These are phyloP conservation scores for Yamadazyma diddensiae DNA, from an alignment of 1,139 yeast genomes.

Conservation along the genomic window DNA sequence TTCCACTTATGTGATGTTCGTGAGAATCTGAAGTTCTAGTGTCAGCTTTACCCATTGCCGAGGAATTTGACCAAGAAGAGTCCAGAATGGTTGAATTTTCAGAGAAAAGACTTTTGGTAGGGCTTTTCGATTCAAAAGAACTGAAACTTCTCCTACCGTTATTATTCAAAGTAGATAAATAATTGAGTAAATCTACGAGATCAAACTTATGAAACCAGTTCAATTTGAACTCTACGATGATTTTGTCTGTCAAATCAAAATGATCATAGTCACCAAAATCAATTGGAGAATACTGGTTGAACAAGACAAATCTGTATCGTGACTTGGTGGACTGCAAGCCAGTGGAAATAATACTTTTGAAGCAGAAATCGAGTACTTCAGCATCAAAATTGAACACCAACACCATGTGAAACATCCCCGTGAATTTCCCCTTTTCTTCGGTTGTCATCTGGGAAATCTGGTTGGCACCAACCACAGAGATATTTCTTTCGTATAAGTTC, in stretches of 20 bases:
- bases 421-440: slow-evolving; percentile 15
- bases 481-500: slow-evolving; percentile 23
- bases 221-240: slow-evolving; percentile 23
- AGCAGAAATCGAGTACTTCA: slow-evolving; percentile 22
- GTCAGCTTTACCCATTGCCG: neutral
- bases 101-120: slow-evolving; percentile 5
- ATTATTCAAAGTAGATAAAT: slow-evolving; percentile 3
- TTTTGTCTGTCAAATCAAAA: slow-evolving; percentile 20
- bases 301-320: slow-evolving; percentile 23
- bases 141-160: slow-evolving; percentile 6
- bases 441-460: slow-evolving; percentile 14
- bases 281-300: slow-evolving; percentile 13
- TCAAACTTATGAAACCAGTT: slow-evolving; percentile 29
- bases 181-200: slow-evolving; percentile 20
- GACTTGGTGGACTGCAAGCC: slow-evolving; percentile 28
- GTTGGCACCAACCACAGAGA: slow-evolving; percentile 27
- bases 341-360: slow-evolving; percentile 21
- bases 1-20: slow-evolving; percentile 1
- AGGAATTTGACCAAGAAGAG: slow-evolving; percentile 1
- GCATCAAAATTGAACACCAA: slow-evolving; percentile 18
- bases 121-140: slow-evolving; percentile 5
- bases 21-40: slow-evolving; percentile 3
- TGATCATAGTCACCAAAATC: slow-evolving; percentile 7
- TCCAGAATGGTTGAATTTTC: slow-evolving; percentile 5
- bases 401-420: slow-evolving; percentile 21